A percentile compares a stretch with the other conserved stretches of the same genome.
These are phyloP conservation scores for Suillus weaverae DNA, from an alignment of 768 basidiomycete species.

Conservation along the genomic window DNA sequence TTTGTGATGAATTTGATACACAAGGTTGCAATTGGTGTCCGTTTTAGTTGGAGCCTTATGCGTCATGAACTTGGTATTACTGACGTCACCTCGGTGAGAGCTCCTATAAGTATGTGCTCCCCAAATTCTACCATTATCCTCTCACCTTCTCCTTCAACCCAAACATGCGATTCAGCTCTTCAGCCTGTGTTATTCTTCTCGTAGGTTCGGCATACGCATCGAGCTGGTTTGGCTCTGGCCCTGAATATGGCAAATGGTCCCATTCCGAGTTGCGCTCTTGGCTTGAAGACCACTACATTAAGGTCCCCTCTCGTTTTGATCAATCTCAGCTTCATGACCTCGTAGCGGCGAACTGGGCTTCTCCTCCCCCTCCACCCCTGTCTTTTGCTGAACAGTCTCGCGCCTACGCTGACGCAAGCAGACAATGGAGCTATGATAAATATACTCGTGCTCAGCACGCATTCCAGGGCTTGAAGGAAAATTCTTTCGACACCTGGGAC, in stretches of 20 bases:
- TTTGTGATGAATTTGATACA: too few relatives aligned
- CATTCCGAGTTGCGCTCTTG: conserved; percentile 61
- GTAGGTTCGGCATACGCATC: conserved; percentile 44
- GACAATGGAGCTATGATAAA: conserved; percentile 61
- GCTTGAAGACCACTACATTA: conserved; percentile 67
- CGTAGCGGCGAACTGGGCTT: conserved; percentile 63
- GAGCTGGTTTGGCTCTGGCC: conserved; percentile 47
- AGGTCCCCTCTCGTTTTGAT: conserved; percentile 47
- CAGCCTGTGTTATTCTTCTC: conserved; percentile 32
- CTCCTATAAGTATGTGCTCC: conserved; percentile 12
- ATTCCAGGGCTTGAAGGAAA: conserved; percentile 58
- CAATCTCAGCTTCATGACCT: conserved; percentile 42
- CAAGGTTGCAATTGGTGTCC: neutral
- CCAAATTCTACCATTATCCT: neutral
- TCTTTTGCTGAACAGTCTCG: conserved; percentile 25
- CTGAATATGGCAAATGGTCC: conserved; percentile 57
- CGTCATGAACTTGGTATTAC: conserved; percentile 8
- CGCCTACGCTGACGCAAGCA: conserved; percentile 25
- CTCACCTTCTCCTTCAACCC: neutral
- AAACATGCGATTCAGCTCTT: conserved; percentile 17
- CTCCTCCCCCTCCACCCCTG: conserved; percentile 28
- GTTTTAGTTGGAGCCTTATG: neutral
- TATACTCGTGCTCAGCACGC: conserved; percentile 61
- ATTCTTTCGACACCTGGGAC: conserved; percentile 78
- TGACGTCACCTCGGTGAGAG: conserved; percentile 29